Evolutionary conservation across 176 grass and related monocot genomes (phyloP).

Genomic region (Musa troglodytarum): DNA sequence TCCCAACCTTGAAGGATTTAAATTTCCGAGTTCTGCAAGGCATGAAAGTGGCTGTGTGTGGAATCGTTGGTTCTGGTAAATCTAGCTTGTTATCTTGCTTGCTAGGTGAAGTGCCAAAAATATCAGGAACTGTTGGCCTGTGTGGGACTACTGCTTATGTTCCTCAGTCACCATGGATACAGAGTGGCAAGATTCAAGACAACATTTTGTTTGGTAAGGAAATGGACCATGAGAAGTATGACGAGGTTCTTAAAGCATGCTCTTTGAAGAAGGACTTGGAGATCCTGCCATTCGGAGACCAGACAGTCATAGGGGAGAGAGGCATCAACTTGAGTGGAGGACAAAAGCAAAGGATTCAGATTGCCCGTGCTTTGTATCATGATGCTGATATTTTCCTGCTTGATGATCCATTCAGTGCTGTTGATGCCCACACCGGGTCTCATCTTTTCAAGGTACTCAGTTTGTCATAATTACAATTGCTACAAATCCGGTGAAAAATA

Average conservation of each 20-base stretch:
- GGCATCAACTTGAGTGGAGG: constrained; percentile 81
- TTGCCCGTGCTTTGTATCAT: constrained; percentile 54
- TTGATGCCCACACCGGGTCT: constrained; percentile 63
- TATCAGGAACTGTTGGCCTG: constrained; percentile 65
- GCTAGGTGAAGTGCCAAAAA: constrained; percentile 70
- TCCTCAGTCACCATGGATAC: constrained; percentile 69
- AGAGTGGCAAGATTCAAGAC: constrained; percentile 57
- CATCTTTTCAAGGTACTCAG: constrained; percentile 43
- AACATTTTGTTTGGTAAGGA: constrained; percentile 76
- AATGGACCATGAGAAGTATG: constrained; percentile 40
- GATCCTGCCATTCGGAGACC: constrained; percentile 48
- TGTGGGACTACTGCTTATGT: constrained; percentile 50
- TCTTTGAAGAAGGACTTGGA: constrained; percentile 75
- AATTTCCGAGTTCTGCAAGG: constrained; percentile 25
- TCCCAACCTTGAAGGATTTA: constrained; percentile 39
- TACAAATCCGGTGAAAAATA: background rate
- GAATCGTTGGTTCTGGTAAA: constrained; percentile 62
- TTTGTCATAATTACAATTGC: background rate
- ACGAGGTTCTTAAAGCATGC: constrained; percentile 50
- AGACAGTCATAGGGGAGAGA: constrained; percentile 59
- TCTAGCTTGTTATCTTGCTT: constrained; percentile 47
- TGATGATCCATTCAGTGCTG: constrained; percentile 73
- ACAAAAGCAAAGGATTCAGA: constrained; percentile 81
- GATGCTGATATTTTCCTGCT: constrained; percentile 56
- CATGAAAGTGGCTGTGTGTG: constrained; percentile 63